Percentiles rank a stretch among this genome's conserved stretches.
Conservation (phyloP, 768 basidiomycete genomes). For the Lactifluus pinguis region DNA sequence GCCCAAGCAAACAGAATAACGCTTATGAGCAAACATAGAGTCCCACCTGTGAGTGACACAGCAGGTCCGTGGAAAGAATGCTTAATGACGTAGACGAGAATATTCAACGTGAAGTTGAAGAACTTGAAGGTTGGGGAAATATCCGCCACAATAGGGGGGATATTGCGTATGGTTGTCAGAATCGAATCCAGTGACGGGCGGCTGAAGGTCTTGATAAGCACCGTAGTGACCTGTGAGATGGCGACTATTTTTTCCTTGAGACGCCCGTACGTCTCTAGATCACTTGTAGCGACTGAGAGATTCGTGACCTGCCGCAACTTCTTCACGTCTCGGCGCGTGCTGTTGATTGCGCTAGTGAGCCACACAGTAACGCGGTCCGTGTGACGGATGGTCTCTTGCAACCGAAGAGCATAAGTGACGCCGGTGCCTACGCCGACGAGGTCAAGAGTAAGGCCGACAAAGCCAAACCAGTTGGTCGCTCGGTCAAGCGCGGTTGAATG, state of each 20-base stretch:
- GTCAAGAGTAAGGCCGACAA: background rate
- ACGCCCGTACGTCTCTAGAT: too few relatives aligned
- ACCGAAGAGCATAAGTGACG: background rate
- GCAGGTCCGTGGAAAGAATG: background rate
- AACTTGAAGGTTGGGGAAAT: too few relatives aligned
- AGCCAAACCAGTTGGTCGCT: background rate
- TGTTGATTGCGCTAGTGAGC: background rate
- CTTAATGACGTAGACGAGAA: background rate
- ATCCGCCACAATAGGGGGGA: too few relatives aligned
- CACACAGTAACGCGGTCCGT: background rate
- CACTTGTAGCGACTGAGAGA: background rate
- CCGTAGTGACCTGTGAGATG: background rate
- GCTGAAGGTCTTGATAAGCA: background rate
- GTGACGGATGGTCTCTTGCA: background rate
- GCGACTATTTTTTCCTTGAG: background rate
- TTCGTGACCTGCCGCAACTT: background rate
- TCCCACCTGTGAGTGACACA: background rate
- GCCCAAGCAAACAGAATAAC: slow-evolving; percentile 6
- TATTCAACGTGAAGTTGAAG: too few relatives aligned
- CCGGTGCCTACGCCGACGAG: background rate
- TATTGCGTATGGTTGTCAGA: too few relatives aligned
- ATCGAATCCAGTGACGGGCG: too few relatives aligned
- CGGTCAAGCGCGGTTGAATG: background rate
- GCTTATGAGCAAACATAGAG: slow-evolving; percentile 4
- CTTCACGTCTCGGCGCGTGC: background rate